Evolutionary conservation across 306 rosid genomes (phyloP).

Genomic region (Citrullus colocynthis): DNA sequence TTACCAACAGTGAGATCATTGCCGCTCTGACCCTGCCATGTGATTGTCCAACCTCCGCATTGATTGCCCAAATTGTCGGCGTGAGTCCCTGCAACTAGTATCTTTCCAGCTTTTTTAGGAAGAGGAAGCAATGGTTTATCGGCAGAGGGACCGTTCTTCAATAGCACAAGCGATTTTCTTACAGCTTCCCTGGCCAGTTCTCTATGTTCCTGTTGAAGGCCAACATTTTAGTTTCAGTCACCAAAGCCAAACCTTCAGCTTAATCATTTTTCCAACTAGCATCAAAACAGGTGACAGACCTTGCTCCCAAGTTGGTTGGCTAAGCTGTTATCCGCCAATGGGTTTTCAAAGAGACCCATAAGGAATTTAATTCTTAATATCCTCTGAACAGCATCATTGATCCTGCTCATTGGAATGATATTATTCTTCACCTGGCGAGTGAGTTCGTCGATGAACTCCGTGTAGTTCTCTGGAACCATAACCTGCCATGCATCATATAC

Average conservation of each 20-base stretch:
- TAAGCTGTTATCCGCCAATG: conserved; percentile 57
- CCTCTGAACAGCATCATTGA: conserved; percentile 72
- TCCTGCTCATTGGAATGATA: conserved; percentile 57
- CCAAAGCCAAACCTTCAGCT: not conserved
- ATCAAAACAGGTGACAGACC: conserved; percentile 26
- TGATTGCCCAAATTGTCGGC: conserved; percentile 85
- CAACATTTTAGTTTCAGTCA: not conserved
- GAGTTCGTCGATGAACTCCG: conserved; percentile 42
- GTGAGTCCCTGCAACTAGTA: conserved; percentile 77
- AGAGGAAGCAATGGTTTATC: conserved; percentile 65
- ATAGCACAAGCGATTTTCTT: conserved; percentile 73
- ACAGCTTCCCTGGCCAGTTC: conserved; percentile 89
- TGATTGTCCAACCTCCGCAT: conserved; percentile 97
- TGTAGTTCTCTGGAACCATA: conserved; percentile 54
- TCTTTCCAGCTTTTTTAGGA: conserved; percentile 64
- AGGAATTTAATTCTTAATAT: conserved; percentile 60
- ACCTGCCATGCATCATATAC: conserved; percentile 25
- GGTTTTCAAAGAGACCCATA: conserved; percentile 79
- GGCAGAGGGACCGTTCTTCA: conserved; percentile 60
- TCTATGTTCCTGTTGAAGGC: conserved; percentile 58
- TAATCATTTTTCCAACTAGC: not conserved
- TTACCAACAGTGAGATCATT: conserved; percentile 60
- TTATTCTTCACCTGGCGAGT: conserved; percentile 49
- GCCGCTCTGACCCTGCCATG: conserved; percentile 85
- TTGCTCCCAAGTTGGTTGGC: conserved; percentile 52